These are phyloP conservation scores for Ascochyta rabiei DNA, from an alignment of 2,329 filamentous ascomycete genomes.

Conservation along the genomic window DNA sequence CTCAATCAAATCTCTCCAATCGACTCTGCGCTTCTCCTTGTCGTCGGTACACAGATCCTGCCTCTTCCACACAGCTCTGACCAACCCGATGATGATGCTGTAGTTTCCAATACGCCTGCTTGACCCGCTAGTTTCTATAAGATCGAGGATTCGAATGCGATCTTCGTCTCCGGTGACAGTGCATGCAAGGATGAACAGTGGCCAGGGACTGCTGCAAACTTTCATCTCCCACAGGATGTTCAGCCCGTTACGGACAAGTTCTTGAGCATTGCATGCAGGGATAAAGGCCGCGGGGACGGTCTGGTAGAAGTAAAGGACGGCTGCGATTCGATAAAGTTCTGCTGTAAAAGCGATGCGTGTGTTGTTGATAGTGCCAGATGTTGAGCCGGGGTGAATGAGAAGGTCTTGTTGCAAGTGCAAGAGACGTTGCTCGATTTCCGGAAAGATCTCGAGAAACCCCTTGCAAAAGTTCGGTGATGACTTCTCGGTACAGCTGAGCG, in stretches of 20 bases:
- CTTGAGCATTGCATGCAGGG: slow-evolving; percentile 9
- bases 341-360: slow-evolving; percentile 52
- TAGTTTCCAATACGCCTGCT: slow-evolving; percentile 56
- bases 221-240: slow-evolving; percentile 46
- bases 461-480: neutral
- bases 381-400: slow-evolving; percentile 30
- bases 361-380: slow-evolving; percentile 32
- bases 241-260: slow-evolving; percentile 38
- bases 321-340: slow-evolving; percentile 59
- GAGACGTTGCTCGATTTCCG: slow-evolving; percentile 25
- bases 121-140: slow-evolving; percentile 52
- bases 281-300: slow-evolving; percentile 39
- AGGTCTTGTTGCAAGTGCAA: slow-evolving; percentile 32
- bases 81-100: slow-evolving; percentile 51
- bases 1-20: slow-evolving; percentile 52
- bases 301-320: slow-evolving; percentile 55
- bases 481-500: neutral
- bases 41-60: slow-evolving; percentile 50
- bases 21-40: slow-evolving; percentile 34
- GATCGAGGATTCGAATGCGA: slow-evolving; percentile 49
- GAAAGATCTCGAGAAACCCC: neutral
- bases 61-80: slow-evolving; percentile 56
- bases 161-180: slow-evolving; percentile 53
- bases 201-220: slow-evolving; percentile 58
- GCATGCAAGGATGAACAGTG: slow-evolving; percentile 56